These are phyloP conservation scores for Monosporozyma aerobia DNA, from an alignment of 805 yeast genomes.

Conservation along the genomic window DNA sequence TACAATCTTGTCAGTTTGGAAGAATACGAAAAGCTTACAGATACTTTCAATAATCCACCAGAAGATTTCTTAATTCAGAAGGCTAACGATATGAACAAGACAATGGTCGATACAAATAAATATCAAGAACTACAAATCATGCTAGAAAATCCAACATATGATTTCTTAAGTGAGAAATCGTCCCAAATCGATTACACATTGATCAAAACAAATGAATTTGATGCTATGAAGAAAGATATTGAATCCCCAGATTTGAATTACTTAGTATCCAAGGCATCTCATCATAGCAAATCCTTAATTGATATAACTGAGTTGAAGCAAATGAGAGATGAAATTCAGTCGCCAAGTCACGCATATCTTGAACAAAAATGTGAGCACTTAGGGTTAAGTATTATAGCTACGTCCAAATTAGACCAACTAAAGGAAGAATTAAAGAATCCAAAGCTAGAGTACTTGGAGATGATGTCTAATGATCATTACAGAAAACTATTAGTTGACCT, in stretches of 20 bases:
- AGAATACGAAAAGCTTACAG: background rate
- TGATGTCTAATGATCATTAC: background rate
- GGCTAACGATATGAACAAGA: background rate
- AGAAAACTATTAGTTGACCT: constrained; percentile 12
- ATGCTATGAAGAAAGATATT: background rate
- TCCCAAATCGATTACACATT: background rate
- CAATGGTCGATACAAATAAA: background rate
- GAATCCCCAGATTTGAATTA: constrained; percentile 11
- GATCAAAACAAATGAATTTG: background rate
- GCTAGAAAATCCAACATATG: background rate
- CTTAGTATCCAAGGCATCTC: constrained; percentile 6
- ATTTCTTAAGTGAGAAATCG: background rate
- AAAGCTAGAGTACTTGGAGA: constrained; percentile 4
- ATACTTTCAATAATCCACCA: background rate
- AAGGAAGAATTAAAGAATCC: constrained; percentile 3
- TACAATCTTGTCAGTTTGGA: background rate
- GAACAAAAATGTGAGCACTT: constrained; percentile 3
- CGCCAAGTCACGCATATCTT: constrained; percentile 13
- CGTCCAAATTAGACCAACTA: background rate
- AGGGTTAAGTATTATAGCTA: constrained; percentile 4
- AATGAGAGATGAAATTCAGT: background rate
- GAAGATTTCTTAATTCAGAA: constrained; percentile 1
- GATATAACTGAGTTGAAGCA: background rate
- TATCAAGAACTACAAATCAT: constrained; percentile 1
- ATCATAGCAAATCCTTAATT: constrained; percentile 5